These are phyloP conservation scores for Hypoxylon lienhwacheense DNA, from an alignment of 495 filamentous ascomycete species.

Conservation along the genomic window DNA sequence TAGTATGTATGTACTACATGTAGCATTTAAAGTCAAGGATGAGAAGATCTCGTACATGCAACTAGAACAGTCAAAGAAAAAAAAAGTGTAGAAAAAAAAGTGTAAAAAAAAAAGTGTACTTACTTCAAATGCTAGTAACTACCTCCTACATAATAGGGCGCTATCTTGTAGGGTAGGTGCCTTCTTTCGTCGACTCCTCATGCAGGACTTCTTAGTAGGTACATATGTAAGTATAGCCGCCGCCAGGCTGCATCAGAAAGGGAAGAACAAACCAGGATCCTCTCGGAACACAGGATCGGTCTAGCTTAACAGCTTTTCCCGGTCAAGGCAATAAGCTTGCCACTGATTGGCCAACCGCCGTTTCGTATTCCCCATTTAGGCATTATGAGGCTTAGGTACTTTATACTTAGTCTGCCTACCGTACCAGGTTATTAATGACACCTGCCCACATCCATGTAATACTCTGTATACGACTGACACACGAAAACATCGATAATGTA, in stretches of 20 bases:
- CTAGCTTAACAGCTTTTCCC: conserved; percentile 16
- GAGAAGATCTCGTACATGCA: too few relatives aligned
- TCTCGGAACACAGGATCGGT: conserved; percentile 14
- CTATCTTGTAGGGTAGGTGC: too few relatives aligned
- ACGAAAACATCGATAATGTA: neutral
- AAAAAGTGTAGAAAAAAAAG: too few relatives aligned
- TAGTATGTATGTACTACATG: too few relatives aligned
- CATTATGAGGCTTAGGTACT: conserved; percentile 30
- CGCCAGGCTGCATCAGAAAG: neutral
- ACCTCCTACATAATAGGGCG: too few relatives aligned
- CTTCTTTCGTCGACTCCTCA: too few relatives aligned
- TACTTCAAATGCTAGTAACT: too few relatives aligned
- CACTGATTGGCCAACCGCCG: conserved; percentile 20
- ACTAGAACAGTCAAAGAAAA: too few relatives aligned
- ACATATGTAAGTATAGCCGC: neutral
- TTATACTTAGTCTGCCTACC: conserved; percentile 4
- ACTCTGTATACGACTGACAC: too few relatives aligned
- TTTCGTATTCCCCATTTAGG: conserved; percentile 31
- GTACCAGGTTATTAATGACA: neutral
- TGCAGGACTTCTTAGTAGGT: conserved; percentile 1
- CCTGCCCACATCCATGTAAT: neutral
- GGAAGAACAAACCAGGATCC: neutral
- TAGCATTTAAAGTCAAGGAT: too few relatives aligned
- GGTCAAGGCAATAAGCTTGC: conserved; percentile 3
- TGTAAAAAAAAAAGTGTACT: too few relatives aligned